A percentile compares a stretch with the other conserved stretches of the same genome.
phyloP scores from a whole-genome alignment of 192 early-diverging fungal genomes.

The Paraglomus occultum region DNA sequence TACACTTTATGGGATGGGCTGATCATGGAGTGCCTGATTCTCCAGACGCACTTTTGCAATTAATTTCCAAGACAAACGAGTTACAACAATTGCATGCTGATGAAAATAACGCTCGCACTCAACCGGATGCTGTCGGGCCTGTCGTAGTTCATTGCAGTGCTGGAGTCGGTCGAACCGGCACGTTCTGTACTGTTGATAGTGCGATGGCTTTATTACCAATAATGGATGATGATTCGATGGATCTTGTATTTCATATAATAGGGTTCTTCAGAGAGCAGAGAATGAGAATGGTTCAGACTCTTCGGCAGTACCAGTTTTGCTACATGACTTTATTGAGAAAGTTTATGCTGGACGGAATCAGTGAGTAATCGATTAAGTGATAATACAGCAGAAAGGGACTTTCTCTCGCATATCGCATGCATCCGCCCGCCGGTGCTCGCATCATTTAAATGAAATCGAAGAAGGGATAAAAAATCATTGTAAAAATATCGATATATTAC shows the following conservation, averaged over 20 bases:
- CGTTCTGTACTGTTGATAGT: conserved; percentile 70
- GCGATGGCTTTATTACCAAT: conserved; percentile 20
- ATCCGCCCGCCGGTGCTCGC: too few relatives aligned
- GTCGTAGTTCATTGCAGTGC: conserved; percentile 83
- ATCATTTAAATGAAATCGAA: too few relatives aligned
- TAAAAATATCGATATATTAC: too few relatives aligned
- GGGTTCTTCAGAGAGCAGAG: conserved; percentile 68
- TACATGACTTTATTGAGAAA: conserved; percentile 55
- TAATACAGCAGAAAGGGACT: too few relatives aligned
- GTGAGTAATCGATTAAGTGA: not conserved
- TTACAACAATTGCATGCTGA: not conserved
- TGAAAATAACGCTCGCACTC: not conserved
- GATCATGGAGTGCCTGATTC: conserved; percentile 72
- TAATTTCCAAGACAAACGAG: conserved; percentile 24
- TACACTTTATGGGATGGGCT: conserved; percentile 80
- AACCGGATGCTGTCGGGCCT: conserved; percentile 38
- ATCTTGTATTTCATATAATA: conserved; percentile 61
- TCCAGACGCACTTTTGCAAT: conserved; percentile 30
- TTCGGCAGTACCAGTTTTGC: conserved; percentile 72
- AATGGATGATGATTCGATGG: conserved; percentile 33
- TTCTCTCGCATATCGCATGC: too few relatives aligned
- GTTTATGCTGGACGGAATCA: not conserved
- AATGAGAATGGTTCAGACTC: conserved; percentile 71
- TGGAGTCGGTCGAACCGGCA: conserved; percentile 81
- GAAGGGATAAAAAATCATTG: too few relatives aligned